These are phyloP conservation scores for Fusarium coicis DNA, from an alignment of 2,329 filamentous ascomycete genomes.

Conservation along the genomic window DNA sequence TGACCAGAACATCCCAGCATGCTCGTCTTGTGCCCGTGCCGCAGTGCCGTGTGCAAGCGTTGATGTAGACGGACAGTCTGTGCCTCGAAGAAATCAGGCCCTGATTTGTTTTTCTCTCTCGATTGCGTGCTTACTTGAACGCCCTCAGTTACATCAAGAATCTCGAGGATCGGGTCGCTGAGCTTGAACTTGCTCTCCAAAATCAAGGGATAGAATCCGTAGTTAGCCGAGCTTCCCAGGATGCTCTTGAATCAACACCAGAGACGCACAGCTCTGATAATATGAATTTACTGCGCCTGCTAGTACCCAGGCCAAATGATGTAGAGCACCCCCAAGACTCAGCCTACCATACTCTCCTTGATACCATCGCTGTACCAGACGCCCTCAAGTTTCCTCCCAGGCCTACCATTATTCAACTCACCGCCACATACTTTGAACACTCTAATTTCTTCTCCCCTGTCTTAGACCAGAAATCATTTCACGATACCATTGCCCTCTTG, in stretches of 20 bases:
- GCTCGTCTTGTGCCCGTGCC: slow-evolving; percentile 27
- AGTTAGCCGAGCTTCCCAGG: neutral
- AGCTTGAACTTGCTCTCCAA: slow-evolving; percentile 30
- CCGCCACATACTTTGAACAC: slow-evolving; percentile 44
- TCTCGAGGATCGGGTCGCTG: slow-evolving; percentile 41
- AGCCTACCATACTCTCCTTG: slow-evolving; percentile 21
- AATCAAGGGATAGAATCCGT: slow-evolving; percentile 13
- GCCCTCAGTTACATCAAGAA: slow-evolving; percentile 41
- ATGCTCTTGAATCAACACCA: neutral
- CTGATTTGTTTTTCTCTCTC: fast-evolving
- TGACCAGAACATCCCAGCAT: slow-evolving; percentile 38
- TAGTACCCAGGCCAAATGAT: neutral
- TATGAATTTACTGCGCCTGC: neutral
- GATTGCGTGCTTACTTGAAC: neutral
- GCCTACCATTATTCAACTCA: slow-evolving; percentile 17
- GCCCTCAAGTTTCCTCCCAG: slow-evolving; percentile 7
- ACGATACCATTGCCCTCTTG: neutral
- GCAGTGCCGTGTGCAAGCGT: slow-evolving; percentile 30
- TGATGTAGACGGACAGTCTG: slow-evolving; percentile 26
- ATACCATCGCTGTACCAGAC: neutral
- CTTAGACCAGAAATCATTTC: slow-evolving; percentile 28
- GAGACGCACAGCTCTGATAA: neutral
- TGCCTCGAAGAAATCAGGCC: slow-evolving; percentile 3
- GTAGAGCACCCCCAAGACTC: neutral
- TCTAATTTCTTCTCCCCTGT: slow-evolving; percentile 45